Conservation (phyloP, 306 rosid genomes). For the Pterocarpus macrocarpus region DNA sequence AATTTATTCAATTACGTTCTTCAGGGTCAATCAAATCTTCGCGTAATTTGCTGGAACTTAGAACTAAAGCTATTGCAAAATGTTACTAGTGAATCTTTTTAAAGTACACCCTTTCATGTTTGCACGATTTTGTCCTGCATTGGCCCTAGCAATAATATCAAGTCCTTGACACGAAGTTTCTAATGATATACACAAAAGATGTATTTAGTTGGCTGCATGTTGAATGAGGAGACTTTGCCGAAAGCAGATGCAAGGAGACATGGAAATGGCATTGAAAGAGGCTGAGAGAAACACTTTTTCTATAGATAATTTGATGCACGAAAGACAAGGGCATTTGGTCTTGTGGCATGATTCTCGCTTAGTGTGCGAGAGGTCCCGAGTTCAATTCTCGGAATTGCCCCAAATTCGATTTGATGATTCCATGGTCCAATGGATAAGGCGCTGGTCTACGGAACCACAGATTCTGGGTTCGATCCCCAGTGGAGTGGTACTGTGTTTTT, state of each 20-base stretch:
- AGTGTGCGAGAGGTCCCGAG: too few species aligned
- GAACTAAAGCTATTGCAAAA: background rate
- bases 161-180: conserved; percentile 10
- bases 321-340: too few species aligned
- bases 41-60: too few species aligned
- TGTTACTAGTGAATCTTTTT: background rate
- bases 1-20: background rate
- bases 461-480: conserved; percentile 85
- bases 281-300: background rate
- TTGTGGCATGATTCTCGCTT: too few species aligned
- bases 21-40: too few species aligned
- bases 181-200: background rate
- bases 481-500: conserved; percentile 18
- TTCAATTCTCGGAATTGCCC: too few species aligned
- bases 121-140: background rate
- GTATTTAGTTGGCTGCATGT: conserved; percentile 1
- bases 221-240: background rate
- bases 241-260: background rate
- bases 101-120: background rate
- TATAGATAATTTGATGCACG: too few species aligned
- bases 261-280: background rate
- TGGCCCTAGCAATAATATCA: background rate
- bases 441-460: conserved; percentile 86
- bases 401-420: background rate
- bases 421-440: conserved; percentile 71